Percentiles rank a stretch among this genome's conserved stretches.
Conservation (phyloP, 2,329 filamentous ascomycete species). For the Sporothrix dimorphospora region DNA sequence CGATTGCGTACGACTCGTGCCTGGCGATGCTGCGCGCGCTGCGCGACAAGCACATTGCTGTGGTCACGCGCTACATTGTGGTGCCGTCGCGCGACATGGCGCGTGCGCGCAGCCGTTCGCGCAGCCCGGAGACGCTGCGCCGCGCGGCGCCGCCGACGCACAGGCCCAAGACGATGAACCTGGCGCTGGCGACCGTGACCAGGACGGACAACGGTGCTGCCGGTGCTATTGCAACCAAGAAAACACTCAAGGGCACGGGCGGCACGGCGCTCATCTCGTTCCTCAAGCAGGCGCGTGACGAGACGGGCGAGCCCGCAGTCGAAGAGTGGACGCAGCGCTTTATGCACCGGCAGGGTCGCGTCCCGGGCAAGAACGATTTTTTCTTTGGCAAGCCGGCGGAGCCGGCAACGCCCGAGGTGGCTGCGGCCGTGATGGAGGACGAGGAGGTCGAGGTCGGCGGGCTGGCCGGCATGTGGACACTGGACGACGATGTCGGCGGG, state of each 20-base stretch:
- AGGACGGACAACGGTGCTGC: conserved; percentile 28
- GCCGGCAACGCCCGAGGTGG: conserved; percentile 44
- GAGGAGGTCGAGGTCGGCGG: conserved; percentile 59
- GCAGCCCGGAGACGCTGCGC: conserved; percentile 53
- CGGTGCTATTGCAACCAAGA: conserved; percentile 48
- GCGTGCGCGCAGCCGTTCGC: conserved; percentile 64
- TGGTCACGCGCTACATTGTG: conserved; percentile 95
- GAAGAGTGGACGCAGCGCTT: conserved; percentile 63
- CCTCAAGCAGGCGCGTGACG: conserved; percentile 92
- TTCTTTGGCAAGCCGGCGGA: conserved; percentile 57
- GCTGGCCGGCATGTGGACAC: conserved; percentile 83
- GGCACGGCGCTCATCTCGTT: conserved; percentile 94
- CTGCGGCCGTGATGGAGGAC: conserved; percentile 25
- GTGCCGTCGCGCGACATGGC: conserved; percentile 75
- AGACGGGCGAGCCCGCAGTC: conserved; percentile 91
- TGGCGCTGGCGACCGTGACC: conserved; percentile 25
- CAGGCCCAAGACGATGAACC: conserved; percentile 32
- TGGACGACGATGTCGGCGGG: conserved; percentile 76
- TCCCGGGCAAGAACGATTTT: conserved; percentile 58
- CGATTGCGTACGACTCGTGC: conserved; percentile 86
- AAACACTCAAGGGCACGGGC: conserved; percentile 78
- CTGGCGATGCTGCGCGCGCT: conserved; percentile 70
- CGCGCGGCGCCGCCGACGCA: conserved; percentile 30
- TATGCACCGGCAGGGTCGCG: conserved; percentile 56
- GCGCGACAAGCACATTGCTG: conserved; percentile 92